These are phyloP conservation scores for Aureobasidium lini DNA, from an alignment of 2,329 filamentous ascomycete species.

Conservation along the genomic window DNA sequence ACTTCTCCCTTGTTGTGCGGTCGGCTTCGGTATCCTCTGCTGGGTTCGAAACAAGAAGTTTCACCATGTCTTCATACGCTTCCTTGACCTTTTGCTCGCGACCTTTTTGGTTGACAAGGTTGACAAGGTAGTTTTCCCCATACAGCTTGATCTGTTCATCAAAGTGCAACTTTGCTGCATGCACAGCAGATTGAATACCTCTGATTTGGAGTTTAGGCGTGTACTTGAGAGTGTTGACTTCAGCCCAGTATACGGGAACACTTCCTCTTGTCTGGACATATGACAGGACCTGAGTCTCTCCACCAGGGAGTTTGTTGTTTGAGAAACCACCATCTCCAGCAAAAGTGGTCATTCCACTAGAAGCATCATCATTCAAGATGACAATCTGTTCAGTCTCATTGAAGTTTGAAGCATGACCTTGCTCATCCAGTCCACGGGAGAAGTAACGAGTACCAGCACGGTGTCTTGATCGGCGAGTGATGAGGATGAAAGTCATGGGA, in stretches of 20 bases:
- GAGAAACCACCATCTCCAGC: conserved; percentile 68
- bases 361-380: conserved; percentile 73
- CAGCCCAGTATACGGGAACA: conserved; percentile 92
- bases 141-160: conserved; percentile 88
- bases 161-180: conserved; percentile 80
- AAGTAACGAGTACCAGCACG: conserved; percentile 91
- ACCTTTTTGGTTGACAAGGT: conserved; percentile 93
- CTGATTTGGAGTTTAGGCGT: conserved; percentile 84
- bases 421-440: conserved; percentile 84
- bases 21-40: conserved; percentile 60
- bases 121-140: conserved; percentile 94
- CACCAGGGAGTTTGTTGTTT: conserved; percentile 58
- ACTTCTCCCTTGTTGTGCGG: conserved; percentile 62
- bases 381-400: conserved; percentile 96
- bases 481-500: conserved; percentile 74
- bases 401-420: conserved; percentile 95
- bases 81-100: conserved; percentile 83
- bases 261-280: conserved; percentile 96
- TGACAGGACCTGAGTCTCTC: conserved; percentile 81
- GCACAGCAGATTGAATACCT: conserved; percentile 69
- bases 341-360: conserved; percentile 68
- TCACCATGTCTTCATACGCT: conserved; percentile 86
- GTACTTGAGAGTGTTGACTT: conserved; percentile 89
- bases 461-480: conserved; percentile 81
- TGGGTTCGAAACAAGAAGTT: conserved; percentile 63